Percentiles rank a stretch among this genome's conserved stretches.
Evolutionary conservation across 2,329 filamentous ascomycete genomes (phyloP).

Genomic region (Exophiala mesophila): DNA sequence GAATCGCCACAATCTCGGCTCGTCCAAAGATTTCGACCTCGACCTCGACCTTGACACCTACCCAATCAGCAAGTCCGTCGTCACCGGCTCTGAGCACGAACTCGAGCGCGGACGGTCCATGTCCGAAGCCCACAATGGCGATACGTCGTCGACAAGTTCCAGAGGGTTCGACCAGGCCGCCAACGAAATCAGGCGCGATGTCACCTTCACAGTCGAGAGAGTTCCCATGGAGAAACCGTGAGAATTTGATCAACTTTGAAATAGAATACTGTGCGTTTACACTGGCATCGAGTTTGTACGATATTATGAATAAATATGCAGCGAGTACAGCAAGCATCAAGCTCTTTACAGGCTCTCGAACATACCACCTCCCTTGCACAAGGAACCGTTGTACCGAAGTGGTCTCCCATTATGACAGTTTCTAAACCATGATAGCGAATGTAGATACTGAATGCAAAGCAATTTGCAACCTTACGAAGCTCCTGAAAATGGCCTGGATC

Average conservation of each 20-base stretch:
- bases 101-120: background rate
- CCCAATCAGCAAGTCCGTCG: conserved; percentile 16
- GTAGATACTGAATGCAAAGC: too few species aligned
- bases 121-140: conserved; percentile 1
- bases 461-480: too few species aligned
- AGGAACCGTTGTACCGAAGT: too few species aligned
- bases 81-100: conserved; percentile 8
- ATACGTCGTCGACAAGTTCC: conserved; percentile 13
- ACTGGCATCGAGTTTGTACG: too few species aligned
- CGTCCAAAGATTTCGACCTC: conserved; percentile 5
- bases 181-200: conserved; percentile 17
- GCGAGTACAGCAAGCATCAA: too few species aligned
- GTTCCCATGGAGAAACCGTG: conserved; percentile 2
- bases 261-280: too few species aligned
- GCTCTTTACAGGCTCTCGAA: too few species aligned
- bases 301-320: too few species aligned
- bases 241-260: background rate
- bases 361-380: too few species aligned
- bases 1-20: background rate
- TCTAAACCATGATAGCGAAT: too few species aligned
- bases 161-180: conserved; percentile 5
- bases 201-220: conserved; percentile 17
- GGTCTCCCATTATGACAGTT: too few species aligned
- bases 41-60: conserved; percentile 16
- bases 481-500: too few species aligned